Evolutionary conservation across 1,139 yeast genomes (phyloP).

Genomic region (Candida freyschussii): DNA sequence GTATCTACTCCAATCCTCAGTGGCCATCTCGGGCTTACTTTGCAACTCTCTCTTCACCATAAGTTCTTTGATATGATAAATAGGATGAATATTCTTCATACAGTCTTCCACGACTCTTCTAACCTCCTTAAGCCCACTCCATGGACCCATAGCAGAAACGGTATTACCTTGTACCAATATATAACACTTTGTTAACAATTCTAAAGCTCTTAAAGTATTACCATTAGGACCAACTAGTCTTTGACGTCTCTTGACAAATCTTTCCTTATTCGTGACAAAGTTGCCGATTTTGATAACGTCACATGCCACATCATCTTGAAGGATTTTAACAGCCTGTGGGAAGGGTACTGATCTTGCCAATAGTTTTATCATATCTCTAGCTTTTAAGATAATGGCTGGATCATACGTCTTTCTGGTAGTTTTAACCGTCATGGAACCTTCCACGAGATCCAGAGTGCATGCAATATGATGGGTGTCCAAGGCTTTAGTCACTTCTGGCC

Average conservation of each 20-base stretch:
- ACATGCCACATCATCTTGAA: conserved; percentile 91
- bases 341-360: conserved; percentile 96
- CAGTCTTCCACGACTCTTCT: conserved; percentile 97
- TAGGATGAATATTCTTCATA: conserved; percentile 94
- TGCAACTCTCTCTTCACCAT: conserved; percentile 96
- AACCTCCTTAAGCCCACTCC: conserved; percentile 84
- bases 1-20: conserved; percentile 97
- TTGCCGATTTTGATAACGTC: conserved; percentile 95
- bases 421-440: conserved; percentile 95
- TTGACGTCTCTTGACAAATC: conserved; percentile 94
- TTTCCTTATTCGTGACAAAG: conserved; percentile 81
- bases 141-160: conserved; percentile 96
- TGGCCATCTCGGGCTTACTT: conserved; percentile 89
- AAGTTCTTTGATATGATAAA: conserved; percentile 91
- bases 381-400: conserved; percentile 90
- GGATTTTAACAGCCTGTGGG: conserved; percentile 89
- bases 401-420: conserved; percentile 94
- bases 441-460: conserved; percentile 84
- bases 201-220: conserved; percentile 92
- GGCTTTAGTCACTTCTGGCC: conserved; percentile 89
- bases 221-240: conserved; percentile 96
- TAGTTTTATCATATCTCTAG: conserved; percentile 89
- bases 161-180: conserved; percentile 96
- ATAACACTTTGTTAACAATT: conserved; percentile 87
- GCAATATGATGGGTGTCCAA: conserved; percentile 69